Evolutionary conservation across 768 basidiomycete species (phyloP).

Genomic region (Leccinum rimulosum): DNA sequence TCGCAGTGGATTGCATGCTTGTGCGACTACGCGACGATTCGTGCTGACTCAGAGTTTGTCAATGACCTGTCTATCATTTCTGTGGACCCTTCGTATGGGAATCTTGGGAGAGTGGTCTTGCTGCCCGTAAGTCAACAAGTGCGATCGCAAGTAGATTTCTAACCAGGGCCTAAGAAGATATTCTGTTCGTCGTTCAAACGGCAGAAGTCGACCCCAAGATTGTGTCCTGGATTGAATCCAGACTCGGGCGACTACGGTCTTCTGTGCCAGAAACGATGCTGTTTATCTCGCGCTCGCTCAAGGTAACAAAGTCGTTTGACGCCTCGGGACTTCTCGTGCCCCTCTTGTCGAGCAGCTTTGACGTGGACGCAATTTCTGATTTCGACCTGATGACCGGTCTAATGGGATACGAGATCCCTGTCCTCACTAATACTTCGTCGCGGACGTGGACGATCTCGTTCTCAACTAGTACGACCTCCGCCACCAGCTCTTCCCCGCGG

Average conservation of each 20-base stretch:
- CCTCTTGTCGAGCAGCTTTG: constrained; percentile 15
- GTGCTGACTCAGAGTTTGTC: constrained; percentile 83
- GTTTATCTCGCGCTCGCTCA: constrained; percentile 4
- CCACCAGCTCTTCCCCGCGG: constrained; percentile 38
- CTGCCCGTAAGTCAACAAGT: constrained; percentile 64
- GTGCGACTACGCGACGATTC: constrained; percentile 88
- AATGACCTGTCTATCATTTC: constrained; percentile 73
- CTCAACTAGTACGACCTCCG: constrained; percentile 51
- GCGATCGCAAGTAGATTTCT: background rate
- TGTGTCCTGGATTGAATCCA: constrained; percentile 21
- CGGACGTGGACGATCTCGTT: constrained; percentile 43
- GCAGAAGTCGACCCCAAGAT: constrained; percentile 12
- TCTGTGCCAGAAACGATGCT: constrained; percentile 7
- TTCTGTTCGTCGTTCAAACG: constrained; percentile 3
- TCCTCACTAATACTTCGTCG: constrained; percentile 15
- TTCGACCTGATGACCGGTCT: constrained; percentile 12
- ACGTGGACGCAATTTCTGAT: background rate
- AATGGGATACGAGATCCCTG: constrained; percentile 10
- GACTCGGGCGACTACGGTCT: constrained; percentile 12
- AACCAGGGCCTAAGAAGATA: constrained; percentile 29
- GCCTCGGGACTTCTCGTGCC: constrained; percentile 15
- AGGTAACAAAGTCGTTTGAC: background rate
- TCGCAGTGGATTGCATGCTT: constrained; percentile 86
- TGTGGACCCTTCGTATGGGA: constrained; percentile 80
- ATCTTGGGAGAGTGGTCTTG: constrained; percentile 85